Percentiles rank a stretch among this genome's conserved stretches.
phyloP scores from a whole-genome alignment of 1,284 basidiomycete species.

The Ustilago shanxiensis region DNA sequence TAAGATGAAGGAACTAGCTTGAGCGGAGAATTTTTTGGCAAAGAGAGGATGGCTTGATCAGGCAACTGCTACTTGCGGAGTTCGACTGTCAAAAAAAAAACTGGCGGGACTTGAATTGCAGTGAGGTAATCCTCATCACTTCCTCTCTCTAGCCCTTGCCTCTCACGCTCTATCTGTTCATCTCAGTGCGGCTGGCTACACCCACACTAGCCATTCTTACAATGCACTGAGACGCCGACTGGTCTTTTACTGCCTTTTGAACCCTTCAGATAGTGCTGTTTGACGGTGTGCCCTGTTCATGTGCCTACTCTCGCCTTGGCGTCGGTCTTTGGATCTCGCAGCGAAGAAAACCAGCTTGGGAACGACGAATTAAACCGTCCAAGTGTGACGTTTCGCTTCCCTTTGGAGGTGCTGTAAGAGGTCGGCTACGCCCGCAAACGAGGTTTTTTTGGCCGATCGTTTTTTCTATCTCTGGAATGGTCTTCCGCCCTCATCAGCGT shows the following conservation, averaged over 20 bases:
- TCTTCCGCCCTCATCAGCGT: neutral
- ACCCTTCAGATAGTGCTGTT: neutral
- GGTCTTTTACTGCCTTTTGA: neutral
- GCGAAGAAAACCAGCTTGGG: neutral
- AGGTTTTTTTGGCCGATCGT: neutral
- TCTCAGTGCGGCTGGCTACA: constrained; percentile 1
- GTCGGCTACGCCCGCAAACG: neutral
- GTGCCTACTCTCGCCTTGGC: constrained; percentile 1
- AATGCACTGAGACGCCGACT: constrained; percentile 5
- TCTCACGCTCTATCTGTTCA: constrained; percentile 3
- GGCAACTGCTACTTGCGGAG: constrained; percentile 21
- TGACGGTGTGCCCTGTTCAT: neutral
- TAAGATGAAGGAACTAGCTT: neutral
- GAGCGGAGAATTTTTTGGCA: constrained; percentile 1
- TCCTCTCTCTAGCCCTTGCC: neutral
- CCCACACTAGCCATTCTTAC: too few species aligned
- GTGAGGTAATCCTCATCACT: constrained; percentile 25
- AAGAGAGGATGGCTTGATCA: constrained; percentile 1
- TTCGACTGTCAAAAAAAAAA: constrained; percentile 19
- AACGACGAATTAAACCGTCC: too few species aligned
- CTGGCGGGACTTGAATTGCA: neutral
- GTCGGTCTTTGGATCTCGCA: constrained; percentile 2
- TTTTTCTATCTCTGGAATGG: neutral
- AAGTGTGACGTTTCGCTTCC: constrained; percentile 2
- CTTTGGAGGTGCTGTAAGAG: neutral